These are phyloP conservation scores for Saccharomycopsis vini DNA, from an alignment of 805 yeast genomes.

Conservation along the genomic window DNA sequence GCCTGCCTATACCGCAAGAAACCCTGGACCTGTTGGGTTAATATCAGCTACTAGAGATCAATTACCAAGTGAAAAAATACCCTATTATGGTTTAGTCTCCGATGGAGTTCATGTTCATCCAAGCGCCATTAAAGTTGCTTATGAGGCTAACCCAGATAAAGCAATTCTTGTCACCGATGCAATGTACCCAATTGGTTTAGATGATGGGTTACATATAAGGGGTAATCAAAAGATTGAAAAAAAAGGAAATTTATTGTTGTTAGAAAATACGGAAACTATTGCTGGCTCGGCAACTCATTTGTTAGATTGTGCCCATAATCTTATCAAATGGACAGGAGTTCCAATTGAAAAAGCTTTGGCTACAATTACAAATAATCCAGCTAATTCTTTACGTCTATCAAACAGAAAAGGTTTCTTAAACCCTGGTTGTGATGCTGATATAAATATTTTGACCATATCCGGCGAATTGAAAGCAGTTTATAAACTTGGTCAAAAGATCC, in stretches of 20 bases:
- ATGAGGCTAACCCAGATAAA: constrained; percentile 42
- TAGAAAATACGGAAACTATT: constrained; percentile 47
- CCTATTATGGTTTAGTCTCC: constrained; percentile 45
- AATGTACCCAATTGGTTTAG: constrained; percentile 46
- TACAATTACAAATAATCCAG: too few relatives aligned
- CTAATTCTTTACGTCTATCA: too few relatives aligned
- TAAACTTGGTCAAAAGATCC: too few relatives aligned
- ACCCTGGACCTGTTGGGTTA: constrained; percentile 48
- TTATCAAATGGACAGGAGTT: too few relatives aligned
- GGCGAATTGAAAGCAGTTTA: too few relatives aligned
- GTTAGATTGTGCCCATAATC: too few relatives aligned
- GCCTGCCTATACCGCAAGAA: constrained; percentile 52
- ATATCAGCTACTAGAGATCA: constrained; percentile 21
- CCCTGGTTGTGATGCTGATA: too few relatives aligned
- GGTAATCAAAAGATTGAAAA: constrained; percentile 38
- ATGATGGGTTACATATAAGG: constrained; percentile 50
- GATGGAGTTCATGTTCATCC: constrained; percentile 62
- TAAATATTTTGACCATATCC: too few relatives aligned
- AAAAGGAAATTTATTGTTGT: constrained; percentile 36
- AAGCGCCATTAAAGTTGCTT: constrained; percentile 41
- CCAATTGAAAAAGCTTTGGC: too few relatives aligned
- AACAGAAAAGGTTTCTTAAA: too few relatives aligned
- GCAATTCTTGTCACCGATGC: constrained; percentile 52
- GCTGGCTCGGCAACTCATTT: constrained; percentile 57
- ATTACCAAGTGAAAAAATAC: constrained; percentile 22